Percentiles rank a stretch among this genome's conserved stretches.
Conservation (phyloP, 306 rosid species). For the cucumber (Cucumis sativus) region Cucumber_9930_V3 NC_026657.2:8610501-8611000, state of each 20-base stretch:
- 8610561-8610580: background rate
- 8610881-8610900: slow-evolving; percentile 30
- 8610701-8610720: background rate
- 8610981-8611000: background rate
- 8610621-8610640: background rate
- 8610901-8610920: slow-evolving; percentile 54
- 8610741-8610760: background rate
- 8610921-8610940: slow-evolving; percentile 83
- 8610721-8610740: background rate
- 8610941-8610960: slow-evolving; percentile 70
- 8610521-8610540: too few species aligned
- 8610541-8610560: too few species aligned
- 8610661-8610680: background rate
- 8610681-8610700: background rate
- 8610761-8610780: slow-evolving; percentile 22
- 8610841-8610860: slow-evolving; percentile 56
- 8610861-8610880: slow-evolving; percentile 42
- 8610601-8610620: background rate
- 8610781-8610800: slow-evolving; percentile 52
- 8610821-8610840: slow-evolving; percentile 54
- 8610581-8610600: background rate
- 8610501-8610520: too few species aligned
- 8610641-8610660: background rate
- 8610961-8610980: slow-evolving; percentile 67
- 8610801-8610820: slow-evolving; percentile 41